These are phyloP conservation scores for Carex sylvatica DNA, from an alignment of 202 grass and related monocot species.

Conservation along the genomic window DNA sequence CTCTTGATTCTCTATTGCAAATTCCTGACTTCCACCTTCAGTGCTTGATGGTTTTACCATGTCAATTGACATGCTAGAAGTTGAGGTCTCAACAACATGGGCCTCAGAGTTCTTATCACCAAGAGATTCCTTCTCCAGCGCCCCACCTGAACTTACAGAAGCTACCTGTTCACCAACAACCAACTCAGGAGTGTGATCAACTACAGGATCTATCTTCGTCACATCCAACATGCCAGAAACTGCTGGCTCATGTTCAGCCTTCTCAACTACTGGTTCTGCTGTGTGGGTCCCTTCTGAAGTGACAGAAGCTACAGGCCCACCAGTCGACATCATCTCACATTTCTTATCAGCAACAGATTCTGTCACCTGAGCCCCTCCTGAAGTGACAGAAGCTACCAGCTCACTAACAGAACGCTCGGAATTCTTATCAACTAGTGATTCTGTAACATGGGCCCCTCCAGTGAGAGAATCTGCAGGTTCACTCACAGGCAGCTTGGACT, in stretches of 20 bases:
- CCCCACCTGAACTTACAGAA: constrained; percentile 2
- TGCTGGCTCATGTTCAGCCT: neutral
- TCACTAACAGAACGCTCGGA: neutral
- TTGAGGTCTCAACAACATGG: neutral
- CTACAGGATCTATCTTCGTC: neutral
- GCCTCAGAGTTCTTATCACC: neutral
- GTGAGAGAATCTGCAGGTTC: neutral
- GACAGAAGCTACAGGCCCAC: neutral
- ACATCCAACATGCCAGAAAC: neutral
- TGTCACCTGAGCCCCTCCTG: neutral
- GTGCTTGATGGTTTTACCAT: neutral
- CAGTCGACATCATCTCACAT: neutral
- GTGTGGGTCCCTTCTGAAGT: neutral
- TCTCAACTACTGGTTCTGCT: neutral
- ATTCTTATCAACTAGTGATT: constrained; percentile 14
- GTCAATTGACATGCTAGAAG: neutral
- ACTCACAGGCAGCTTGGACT: neutral
- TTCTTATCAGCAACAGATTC: constrained; percentile 3
- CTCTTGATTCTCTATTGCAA: neutral
- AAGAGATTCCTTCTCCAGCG: neutral
- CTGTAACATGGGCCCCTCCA: neutral
- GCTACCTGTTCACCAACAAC: constrained; percentile 1
- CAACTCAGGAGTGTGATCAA: neutral
- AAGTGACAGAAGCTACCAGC: neutral
- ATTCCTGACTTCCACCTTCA: neutral